Evolutionary conservation across 2,329 filamentous ascomycete genomes (phyloP).

Genomic region (Fusarium nisikadoi): DNA sequence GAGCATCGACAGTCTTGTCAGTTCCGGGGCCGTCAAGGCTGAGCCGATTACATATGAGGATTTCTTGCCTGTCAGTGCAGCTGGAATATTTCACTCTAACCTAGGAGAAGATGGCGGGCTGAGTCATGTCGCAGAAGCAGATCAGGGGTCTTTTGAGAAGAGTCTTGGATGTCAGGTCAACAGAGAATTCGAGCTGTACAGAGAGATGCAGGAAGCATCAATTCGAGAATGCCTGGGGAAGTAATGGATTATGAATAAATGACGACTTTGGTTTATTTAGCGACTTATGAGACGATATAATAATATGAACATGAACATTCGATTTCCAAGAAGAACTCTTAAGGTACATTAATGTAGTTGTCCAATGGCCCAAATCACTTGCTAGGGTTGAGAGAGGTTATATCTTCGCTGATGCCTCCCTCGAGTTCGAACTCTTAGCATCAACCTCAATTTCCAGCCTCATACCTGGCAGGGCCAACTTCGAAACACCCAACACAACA

Average conservation of each 20-base stretch:
- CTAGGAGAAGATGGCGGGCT: conserved; percentile 30
- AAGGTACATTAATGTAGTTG: background rate
- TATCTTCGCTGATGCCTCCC: background rate
- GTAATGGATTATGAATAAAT: background rate
- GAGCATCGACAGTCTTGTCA: conserved; percentile 48
- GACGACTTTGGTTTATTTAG: background rate
- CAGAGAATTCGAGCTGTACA: conserved; percentile 14
- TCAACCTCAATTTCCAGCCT: conserved; percentile 40
- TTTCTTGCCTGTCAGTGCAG: conserved; percentile 63
- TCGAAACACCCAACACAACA: conserved; percentile 12
- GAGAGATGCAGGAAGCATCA: conserved; percentile 7
- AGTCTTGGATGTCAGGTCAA: conserved; percentile 8
- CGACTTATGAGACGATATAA: background rate
- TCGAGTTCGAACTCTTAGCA: conserved; percentile 9
- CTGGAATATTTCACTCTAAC: conserved; percentile 62
- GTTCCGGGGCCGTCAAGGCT: conserved; percentile 47
- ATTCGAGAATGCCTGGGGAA: background rate
- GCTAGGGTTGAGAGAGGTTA: background rate
- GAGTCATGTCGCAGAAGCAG: background rate
- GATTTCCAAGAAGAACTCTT: background rate
- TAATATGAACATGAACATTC: background rate
- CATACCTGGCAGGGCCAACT: conserved; percentile 35
- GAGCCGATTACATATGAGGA: conserved; percentile 64
- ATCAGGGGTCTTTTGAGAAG: conserved; percentile 1
- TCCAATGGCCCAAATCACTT: background rate